A percentile compares a stretch with the other conserved stretches of the same genome.
Evolutionary conservation across 1,284 basidiomycete genomes (phyloP).

Genomic region (Cutaneotrichosporon arboriforme): DNA sequence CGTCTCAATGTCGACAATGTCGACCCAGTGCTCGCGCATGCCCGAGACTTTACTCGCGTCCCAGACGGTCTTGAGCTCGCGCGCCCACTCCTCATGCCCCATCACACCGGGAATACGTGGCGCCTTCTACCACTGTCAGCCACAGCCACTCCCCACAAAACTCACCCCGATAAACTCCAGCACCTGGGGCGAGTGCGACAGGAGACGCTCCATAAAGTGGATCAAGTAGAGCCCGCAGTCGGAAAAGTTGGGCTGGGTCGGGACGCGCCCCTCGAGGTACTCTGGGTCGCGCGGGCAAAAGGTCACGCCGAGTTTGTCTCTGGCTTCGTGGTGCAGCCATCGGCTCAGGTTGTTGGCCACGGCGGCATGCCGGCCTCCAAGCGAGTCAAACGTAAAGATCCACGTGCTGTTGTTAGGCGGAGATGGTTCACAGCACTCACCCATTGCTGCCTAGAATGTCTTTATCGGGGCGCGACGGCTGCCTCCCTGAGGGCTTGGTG

Average conservation of each 20-base stretch:
- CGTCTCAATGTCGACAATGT: constrained; percentile 18
- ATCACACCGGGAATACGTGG: constrained; percentile 11
- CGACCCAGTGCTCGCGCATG: constrained; percentile 18
- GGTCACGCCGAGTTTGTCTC: constrained; percentile 60
- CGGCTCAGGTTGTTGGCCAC: constrained; percentile 59
- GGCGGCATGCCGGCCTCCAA: constrained; percentile 63
- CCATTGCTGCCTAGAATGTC: constrained; percentile 19
- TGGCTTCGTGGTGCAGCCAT: constrained; percentile 75
- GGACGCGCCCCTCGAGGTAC: constrained; percentile 39
- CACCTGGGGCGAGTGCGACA: constrained; percentile 30
- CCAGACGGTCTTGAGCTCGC: constrained; percentile 16
- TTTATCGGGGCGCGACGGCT: constrained; percentile 5
- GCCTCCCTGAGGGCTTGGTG: not conserved
- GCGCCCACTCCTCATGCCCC: constrained; percentile 10
- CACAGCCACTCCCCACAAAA: not conserved
- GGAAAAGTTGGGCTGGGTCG: constrained; percentile 51
- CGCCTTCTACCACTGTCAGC: constrained; percentile 16
- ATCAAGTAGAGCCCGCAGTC: constrained; percentile 53
- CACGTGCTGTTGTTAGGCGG: constrained; percentile 55
- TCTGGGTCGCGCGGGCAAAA: constrained; percentile 47
- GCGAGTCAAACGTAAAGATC: constrained; percentile 82
- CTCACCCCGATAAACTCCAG: constrained; percentile 40
- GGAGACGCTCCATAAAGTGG: constrained; percentile 44
- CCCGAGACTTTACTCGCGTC: constrained; percentile 7
- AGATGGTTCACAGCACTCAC: constrained; percentile 15